Percentiles rank a stretch among this genome's conserved stretches.
Evolutionary conservation across 139 green algal genomes (phyloP).

Genomic region (Coelastrella sp.): DNA sequence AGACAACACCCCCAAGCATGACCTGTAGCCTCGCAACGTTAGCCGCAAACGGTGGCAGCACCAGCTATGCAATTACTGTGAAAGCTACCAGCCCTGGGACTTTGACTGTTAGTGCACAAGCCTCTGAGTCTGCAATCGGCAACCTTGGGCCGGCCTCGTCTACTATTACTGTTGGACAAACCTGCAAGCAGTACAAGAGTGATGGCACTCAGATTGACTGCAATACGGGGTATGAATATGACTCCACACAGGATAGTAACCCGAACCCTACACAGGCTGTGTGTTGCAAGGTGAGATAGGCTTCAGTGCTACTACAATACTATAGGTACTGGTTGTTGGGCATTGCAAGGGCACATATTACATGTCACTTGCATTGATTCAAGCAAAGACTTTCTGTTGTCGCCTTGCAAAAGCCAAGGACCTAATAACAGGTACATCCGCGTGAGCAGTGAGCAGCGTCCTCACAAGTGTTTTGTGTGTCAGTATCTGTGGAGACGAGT

Average conservation of each 20-base stretch:
- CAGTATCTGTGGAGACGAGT: no score
- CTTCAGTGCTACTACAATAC: no score
- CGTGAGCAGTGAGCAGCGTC: no score
- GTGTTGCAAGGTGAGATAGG: neutral
- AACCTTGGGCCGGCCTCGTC: neutral
- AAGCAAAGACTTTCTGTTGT: no score
- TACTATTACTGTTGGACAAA: neutral
- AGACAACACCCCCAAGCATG: neutral
- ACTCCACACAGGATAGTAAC: neutral
- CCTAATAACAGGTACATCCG: no score
- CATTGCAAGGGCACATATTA: no score
- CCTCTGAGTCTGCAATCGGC: neutral
- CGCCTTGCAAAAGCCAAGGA: no score
- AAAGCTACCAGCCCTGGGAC: neutral
- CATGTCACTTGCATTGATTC: no score
- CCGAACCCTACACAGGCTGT: neutral
- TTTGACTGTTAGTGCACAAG: neutral
- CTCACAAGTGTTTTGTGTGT: no score
- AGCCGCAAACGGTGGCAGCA: neutral
- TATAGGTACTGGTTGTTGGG: no score
- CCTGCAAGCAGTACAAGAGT: constrained; percentile 16
- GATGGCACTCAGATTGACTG: neutral
- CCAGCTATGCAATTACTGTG: neutral
- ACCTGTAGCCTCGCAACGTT: neutral
- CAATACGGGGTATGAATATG: neutral